These are phyloP conservation scores for Fusarium anguioides DNA, from an alignment of 2,329 filamentous ascomycete genomes.

Conservation along the genomic window DNA sequence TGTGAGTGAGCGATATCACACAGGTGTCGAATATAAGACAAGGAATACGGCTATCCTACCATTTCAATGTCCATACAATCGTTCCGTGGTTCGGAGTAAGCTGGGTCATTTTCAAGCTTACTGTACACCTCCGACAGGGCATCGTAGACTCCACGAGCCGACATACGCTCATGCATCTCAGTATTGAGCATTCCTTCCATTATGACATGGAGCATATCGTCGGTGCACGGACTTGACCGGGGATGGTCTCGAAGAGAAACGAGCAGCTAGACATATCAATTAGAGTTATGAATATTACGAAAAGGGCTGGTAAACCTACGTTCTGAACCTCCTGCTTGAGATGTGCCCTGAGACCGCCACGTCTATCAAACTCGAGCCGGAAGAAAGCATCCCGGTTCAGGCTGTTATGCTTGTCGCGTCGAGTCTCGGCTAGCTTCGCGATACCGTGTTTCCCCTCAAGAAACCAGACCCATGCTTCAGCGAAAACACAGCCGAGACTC, in stretches of 20 bases:
- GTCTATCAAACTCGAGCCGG: accelerated
- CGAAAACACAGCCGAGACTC: background rate
- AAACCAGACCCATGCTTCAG: background rate
- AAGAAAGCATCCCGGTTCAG: background rate
- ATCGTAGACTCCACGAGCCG: accelerated
- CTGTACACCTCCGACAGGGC: background rate
- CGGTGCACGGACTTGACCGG: accelerated
- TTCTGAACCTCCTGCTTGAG: background rate
- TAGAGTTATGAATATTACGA: background rate
- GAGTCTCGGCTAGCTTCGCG: accelerated
- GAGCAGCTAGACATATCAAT: background rate
- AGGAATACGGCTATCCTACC: background rate
- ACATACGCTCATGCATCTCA: background rate
- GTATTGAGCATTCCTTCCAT: background rate
- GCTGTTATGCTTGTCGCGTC: background rate
- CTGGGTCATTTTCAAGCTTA: accelerated
- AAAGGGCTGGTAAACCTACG: background rate
- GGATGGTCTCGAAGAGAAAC: background rate
- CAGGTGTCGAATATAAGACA: background rate
- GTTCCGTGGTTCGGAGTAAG: background rate
- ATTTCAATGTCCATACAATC: background rate
- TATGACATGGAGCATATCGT: background rate
- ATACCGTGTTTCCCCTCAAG: accelerated
- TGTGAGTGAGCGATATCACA: background rate
- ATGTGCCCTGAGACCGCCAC: background rate